phyloP scores from a whole-genome alignment of 495 filamentous ascomycete species.

The Articulospora tetracladia region DNA sequence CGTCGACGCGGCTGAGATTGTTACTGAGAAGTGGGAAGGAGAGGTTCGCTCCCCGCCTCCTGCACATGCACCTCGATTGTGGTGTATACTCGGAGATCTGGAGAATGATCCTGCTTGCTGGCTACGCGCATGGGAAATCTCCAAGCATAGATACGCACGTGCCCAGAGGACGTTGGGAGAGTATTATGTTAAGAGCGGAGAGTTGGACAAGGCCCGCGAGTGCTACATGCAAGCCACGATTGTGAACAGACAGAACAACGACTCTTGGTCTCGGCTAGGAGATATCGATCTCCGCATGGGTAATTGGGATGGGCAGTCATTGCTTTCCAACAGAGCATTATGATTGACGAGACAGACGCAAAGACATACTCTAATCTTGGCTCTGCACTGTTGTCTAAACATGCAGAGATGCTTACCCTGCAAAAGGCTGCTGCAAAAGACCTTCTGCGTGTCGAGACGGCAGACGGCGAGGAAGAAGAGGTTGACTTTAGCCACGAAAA shows the following conservation, averaged over 20 bases:
- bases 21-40: conserved; percentile 45
- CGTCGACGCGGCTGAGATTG: conserved; percentile 42
- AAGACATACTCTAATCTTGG: conserved; percentile 95
- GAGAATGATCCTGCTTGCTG: conserved; percentile 70
- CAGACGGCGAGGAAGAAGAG: conserved; percentile 27
- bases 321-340: conserved; percentile 75
- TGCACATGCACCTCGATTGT: conserved; percentile 78
- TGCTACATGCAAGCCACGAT: conserved; percentile 73
- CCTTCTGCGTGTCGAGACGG: conserved; percentile 9
- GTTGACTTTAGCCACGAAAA: conserved; percentile 24
- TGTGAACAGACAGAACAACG: conserved; percentile 75
- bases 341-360: conserved; percentile 81
- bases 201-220: conserved; percentile 65
- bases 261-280: conserved; percentile 85
- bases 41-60: conserved; percentile 64
- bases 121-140: conserved; percentile 86
- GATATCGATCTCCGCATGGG: conserved; percentile 78
- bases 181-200: conserved; percentile 59
- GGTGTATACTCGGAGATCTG: conserved; percentile 92
- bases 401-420: conserved; percentile 31
- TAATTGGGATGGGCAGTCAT: conserved; percentile 76
- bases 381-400: conserved; percentile 61
- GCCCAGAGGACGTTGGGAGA: conserved; percentile 86
- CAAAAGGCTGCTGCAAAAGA: conserved; percentile 34
- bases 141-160: conserved; percentile 71